These are phyloP conservation scores for Eruca vesicaria DNA, from an alignment of 441 rosid genomes.

Conservation along the genomic window DNA sequence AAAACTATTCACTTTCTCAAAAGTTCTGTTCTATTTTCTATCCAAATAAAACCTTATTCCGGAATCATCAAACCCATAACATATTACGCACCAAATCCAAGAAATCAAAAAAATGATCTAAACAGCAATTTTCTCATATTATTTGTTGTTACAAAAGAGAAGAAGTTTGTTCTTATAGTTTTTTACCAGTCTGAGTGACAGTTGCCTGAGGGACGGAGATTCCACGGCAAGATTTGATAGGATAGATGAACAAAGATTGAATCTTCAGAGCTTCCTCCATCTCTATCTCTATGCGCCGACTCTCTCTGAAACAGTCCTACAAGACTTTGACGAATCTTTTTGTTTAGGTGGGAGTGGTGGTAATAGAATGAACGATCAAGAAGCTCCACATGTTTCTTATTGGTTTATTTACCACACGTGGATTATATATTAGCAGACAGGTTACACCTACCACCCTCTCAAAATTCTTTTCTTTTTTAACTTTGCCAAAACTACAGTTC, in stretches of 20 bases:
- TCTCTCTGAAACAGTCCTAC: background rate
- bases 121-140: background rate
- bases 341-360: background rate
- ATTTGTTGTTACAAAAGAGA: background rate
- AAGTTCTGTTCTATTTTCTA: background rate
- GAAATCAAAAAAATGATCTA: background rate
- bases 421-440: background rate
- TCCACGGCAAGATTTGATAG: constrained; percentile 83
- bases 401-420: background rate
- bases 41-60: background rate
- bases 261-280: constrained; percentile 39
- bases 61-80: background rate
- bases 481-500: background rate
- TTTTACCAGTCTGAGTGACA: constrained; percentile 65
- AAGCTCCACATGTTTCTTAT: background rate
- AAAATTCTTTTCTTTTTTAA: background rate
- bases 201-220: constrained; percentile 70
- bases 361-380: background rate
- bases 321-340: background rate
- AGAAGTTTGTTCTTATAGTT: background rate
- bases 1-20: background rate
- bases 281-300: background rate
- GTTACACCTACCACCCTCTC: constrained; percentile 20
- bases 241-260: constrained; percentile 63
- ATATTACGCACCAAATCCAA: background rate